Evolutionary conservation across 345 rosid genomes (phyloP), one percentile per base, ranked within the genome.

Genomic region (Toxicodendron radicans): DNA sequence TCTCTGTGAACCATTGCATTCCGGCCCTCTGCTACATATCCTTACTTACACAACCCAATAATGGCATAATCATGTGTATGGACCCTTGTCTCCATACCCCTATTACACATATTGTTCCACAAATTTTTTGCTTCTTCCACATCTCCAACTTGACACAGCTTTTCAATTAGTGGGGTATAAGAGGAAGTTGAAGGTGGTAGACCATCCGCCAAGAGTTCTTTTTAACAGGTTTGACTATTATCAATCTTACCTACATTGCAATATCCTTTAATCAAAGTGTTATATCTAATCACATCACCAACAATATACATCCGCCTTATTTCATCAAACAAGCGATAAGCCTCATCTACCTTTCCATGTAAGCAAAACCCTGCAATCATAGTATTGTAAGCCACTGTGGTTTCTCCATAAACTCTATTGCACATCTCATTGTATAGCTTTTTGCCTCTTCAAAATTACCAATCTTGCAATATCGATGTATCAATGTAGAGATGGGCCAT

Each of bases 301-400:
- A 13, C 73, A 62, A 88, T 74, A 56, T 94, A 93, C 72, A 63
- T 91, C 32, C 48, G 81, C 53, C 81, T 60, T 97, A 89, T 89
- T 65, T 77, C 83, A 72, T 86, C 70, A 72, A 87, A 89, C 76
- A 91, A 54, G 63, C 53, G 67, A 52, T 78, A 53, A 32, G 92
- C 97, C 82, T 85, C 83, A 8, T 80, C 79, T 13, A 72, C 58
- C 76, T 43, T 80, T 30, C 87, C 87, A 38, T 61, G 64, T 8
- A 73, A 75, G 75, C 86, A 84, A 41, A 87, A 79, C 75, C 88
- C 88, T 0, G 73, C 54, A 54, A 92, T 91, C 85, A 89, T 38
- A 12, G 75, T 82, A 74, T 87, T 87, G 82, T 77, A 89, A 79
- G 74, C 81, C 4, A 72, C 78, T 0, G 86, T 89, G 53, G 79